phyloP scores from a whole-genome alignment of 2,329 filamentous ascomycete species.

The Trichophyton simii region DNA sequence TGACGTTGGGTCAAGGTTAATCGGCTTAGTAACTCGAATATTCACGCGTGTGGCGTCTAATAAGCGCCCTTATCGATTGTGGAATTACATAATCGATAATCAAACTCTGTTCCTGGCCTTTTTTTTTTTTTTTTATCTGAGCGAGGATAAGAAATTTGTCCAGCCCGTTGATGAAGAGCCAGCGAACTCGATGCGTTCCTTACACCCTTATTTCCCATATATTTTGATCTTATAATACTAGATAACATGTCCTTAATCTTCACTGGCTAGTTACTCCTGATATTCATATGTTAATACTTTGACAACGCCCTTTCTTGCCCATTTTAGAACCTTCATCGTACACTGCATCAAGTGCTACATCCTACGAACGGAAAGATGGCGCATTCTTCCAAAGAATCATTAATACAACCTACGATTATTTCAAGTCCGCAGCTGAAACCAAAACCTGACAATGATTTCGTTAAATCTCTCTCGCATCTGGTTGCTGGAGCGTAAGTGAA shows the following conservation, averaged over 20 bases:
- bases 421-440: neutral
- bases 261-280: neutral
- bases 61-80: neutral
- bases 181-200: neutral
- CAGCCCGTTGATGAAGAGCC: neutral
- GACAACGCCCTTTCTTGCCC: neutral
- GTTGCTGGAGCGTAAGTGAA: constrained; percentile 4
- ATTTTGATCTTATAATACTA: neutral
- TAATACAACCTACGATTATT: neutral
- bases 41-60: neutral
- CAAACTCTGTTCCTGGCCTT: neutral
- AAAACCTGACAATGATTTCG: neutral
- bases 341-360: neutral
- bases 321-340: neutral
- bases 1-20: neutral
- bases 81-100: neutral
- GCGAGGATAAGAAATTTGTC: neutral
- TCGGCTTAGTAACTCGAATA: no score
- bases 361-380: neutral
- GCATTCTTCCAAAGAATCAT: neutral
- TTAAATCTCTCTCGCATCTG: constrained; percentile 2
- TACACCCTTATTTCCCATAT: neutral
- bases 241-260: neutral
- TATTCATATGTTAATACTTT: neutral
- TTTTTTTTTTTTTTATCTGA: neutral